These are phyloP conservation scores for Kentomonas sorsogonicus DNA, from an alignment of 208 protist species.

Conservation along the genomic window DNA sequence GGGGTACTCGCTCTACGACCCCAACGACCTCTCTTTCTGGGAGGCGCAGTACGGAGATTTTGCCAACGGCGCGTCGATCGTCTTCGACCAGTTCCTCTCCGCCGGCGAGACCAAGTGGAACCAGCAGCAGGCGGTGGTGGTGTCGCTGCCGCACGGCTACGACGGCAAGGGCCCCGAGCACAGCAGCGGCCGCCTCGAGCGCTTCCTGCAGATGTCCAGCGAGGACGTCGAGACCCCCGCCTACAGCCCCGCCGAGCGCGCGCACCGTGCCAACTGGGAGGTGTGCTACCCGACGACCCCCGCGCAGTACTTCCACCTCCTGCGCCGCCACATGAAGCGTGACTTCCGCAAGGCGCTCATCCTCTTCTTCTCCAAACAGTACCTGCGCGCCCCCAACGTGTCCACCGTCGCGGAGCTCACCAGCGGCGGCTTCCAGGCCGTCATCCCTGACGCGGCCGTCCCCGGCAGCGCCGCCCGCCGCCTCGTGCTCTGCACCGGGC, in stretches of 20 bases:
- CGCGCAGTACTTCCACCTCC: slow-evolving; percentile 98
- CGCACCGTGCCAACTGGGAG: slow-evolving; percentile 86
- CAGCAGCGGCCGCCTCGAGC: slow-evolving; percentile 95
- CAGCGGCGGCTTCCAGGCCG: slow-evolving; percentile 57
- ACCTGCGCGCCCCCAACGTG: slow-evolving; percentile 83
- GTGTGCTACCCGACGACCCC: slow-evolving; percentile 93
- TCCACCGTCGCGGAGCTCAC: slow-evolving; percentile 60
- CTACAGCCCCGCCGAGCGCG: slow-evolving; percentile 54
- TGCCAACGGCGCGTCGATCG: slow-evolving; percentile 96
- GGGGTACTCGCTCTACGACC: slow-evolving; percentile 93
- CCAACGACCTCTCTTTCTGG: slow-evolving; percentile 96
- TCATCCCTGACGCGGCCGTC: slow-evolving; percentile 74
- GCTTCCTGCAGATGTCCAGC: slow-evolving; percentile 96
- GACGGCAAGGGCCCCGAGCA: slow-evolving; percentile 97
- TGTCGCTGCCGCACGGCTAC: slow-evolving; percentile 98
- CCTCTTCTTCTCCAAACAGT: slow-evolving; percentile 91
- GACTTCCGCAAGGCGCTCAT: slow-evolving; percentile 98
- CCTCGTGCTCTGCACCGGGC: slow-evolving; percentile 95
- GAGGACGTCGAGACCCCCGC: slow-evolving; percentile 90
- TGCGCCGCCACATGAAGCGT: slow-evolving; percentile 95
- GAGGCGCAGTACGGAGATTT: slow-evolving; percentile 99
- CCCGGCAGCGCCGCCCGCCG: slow-evolving; percentile 64
- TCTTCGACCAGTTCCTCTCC: slow-evolving; percentile 97
- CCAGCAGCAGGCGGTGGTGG: slow-evolving; percentile 91
- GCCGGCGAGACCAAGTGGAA: slow-evolving; percentile 97